A percentile compares a stretch with the other conserved stretches of the same genome.
Conservation (phyloP, 169 alveolate genomes). For the Toxoplasma gondii region DNA sequence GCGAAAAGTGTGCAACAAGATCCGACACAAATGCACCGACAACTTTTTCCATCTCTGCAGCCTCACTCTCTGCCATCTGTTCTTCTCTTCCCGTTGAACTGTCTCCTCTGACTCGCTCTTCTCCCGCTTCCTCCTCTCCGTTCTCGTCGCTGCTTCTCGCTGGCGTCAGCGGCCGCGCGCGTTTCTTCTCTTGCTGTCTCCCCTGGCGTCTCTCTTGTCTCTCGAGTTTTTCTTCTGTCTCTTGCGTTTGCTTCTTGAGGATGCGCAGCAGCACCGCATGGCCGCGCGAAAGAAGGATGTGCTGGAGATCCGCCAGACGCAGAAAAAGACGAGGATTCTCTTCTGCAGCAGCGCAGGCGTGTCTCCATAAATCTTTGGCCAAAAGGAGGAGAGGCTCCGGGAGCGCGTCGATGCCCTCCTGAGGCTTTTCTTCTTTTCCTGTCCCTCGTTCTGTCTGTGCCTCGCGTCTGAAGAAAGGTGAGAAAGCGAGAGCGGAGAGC, state of each 20-base stretch:
- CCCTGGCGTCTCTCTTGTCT: background rate
- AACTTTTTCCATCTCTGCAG: background rate
- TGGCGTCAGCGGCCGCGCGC: background rate
- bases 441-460: background rate
- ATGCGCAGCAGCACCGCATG: background rate
- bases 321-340: background rate
- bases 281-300: background rate
- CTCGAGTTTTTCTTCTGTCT: background rate
- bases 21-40: background rate
- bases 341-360: background rate
- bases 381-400: background rate
- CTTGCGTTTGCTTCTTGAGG: background rate
- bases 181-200: background rate
- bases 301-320: constrained; percentile 19
- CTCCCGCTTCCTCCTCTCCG: background rate
- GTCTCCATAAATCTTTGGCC: background rate
- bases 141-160: background rate
- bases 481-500: no score
- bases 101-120: background rate
- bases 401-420: background rate
- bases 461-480: no score
- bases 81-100: background rate
- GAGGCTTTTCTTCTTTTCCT: background rate
- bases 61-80: background rate
- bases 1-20: background rate